Percentiles rank a stretch among this genome's conserved stretches.
Evolutionary conservation across 306 rosid genomes (phyloP).

Genomic region (Fagus crenata): DNA sequence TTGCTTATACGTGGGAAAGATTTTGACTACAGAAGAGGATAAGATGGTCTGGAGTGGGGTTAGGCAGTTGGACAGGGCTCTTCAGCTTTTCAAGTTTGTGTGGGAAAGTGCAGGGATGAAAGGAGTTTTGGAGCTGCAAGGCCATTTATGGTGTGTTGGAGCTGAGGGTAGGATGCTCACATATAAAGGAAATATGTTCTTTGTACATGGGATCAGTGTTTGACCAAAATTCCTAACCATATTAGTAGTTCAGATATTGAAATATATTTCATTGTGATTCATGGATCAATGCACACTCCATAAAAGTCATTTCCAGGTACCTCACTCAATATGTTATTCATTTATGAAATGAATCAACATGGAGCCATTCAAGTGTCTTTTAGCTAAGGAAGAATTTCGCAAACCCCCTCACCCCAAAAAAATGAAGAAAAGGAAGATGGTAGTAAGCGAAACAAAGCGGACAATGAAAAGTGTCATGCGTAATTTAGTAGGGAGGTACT

Average conservation of each 20-base stretch:
- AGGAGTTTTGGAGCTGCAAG: slow-evolving; percentile 67
- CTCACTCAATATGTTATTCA: too few species aligned
- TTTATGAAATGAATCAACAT: too few species aligned
- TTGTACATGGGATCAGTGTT: slow-evolving; percentile 54
- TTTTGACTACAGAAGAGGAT: slow-evolving; percentile 72
- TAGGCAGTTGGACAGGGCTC: slow-evolving; percentile 75
- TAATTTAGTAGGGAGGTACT: too few species aligned
- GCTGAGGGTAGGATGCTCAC: slow-evolving; percentile 51
- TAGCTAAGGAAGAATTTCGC: too few species aligned
- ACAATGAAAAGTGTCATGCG: too few species aligned
- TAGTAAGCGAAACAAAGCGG: too few species aligned
- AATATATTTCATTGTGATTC: not conserved
- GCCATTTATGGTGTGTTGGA: slow-evolving; percentile 86
- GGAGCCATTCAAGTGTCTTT: too few species aligned
- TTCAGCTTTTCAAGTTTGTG: slow-evolving; percentile 72
- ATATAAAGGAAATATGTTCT: slow-evolving; percentile 65
- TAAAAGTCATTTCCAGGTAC: not conserved
- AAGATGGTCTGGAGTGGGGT: slow-evolving; percentile 67
- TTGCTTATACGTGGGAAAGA: slow-evolving; percentile 70
- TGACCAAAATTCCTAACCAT: slow-evolving; percentile 30
- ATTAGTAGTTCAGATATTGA: not conserved
- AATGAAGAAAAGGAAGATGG: too few species aligned
- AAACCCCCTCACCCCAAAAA: too few species aligned
- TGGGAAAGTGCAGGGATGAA: slow-evolving; percentile 82
- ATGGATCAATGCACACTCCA: not conserved